Evolutionary conservation across 1,284 basidiomycete species (phyloP).

Genomic region (Melampsora larici-populina): DNA sequence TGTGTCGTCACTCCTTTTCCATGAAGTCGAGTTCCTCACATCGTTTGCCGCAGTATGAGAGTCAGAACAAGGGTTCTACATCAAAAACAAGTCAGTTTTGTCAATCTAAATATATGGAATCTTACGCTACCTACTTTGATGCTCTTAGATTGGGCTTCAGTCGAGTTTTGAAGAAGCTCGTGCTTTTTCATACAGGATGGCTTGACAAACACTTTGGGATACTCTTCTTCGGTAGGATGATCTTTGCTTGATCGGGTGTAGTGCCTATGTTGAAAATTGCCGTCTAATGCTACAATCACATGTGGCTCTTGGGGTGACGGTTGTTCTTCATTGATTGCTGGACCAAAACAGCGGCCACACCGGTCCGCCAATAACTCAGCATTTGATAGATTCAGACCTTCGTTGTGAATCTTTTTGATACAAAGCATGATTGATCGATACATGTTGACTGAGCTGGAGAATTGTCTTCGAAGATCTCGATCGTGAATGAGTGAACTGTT

Average conservation of each 20-base stretch:
- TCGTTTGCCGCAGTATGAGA: constrained; percentile 16
- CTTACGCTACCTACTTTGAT: not conserved
- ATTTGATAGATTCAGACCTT: no score
- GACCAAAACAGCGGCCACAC: no score
- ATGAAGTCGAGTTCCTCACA: not conserved
- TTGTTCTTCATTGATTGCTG: no score
- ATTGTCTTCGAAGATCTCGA: not conserved
- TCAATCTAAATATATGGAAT: not conserved
- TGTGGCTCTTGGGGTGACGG: no score
- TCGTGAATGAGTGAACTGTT: not conserved
- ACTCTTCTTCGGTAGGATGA: no score
- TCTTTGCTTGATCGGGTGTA: no score
- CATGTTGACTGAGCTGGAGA: not conserved
- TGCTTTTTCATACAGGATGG: constrained; percentile 2
- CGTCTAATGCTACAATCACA: no score
- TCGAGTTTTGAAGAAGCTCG: not conserved
- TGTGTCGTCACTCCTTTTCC: not conserved
- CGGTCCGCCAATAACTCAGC: no score
- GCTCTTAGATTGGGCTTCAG: not conserved
- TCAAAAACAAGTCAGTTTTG: not conserved
- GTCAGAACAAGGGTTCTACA: constrained; percentile 3
- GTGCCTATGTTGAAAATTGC: no score
- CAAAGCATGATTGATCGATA: not conserved
- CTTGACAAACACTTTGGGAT: constrained; percentile 2
- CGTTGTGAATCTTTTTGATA: not conserved